Evolutionary conservation across 2,329 filamentous ascomycete genomes (phyloP), one percentile per base, ranked within the genome.

Genomic region (Seiridium unicorne): DNA sequence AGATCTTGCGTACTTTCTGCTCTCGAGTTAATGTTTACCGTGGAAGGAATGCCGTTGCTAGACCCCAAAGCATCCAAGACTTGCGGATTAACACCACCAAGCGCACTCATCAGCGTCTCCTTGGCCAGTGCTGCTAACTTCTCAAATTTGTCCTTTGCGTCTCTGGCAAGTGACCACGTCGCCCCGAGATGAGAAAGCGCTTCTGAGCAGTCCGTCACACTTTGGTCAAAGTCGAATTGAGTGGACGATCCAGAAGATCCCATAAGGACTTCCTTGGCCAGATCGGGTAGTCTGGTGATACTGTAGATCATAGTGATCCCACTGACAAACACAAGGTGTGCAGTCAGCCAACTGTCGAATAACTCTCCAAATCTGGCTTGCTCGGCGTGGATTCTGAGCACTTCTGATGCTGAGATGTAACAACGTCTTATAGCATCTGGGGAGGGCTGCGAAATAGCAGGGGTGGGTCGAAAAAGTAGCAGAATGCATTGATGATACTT

Each of bases 251-350:
- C 8, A 10, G 26, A 18, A 26, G 18, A 31, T 9, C 57, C 36
- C n/a, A 11, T 34, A 11, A 35, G n/a, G 7, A 44, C 36, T 4
- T 53, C 32, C 31, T 46, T 53, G 57, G 35, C 47, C 10, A 32
- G 13, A 9, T 58, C 46, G 4, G 47, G 42, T 10, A 55, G 13
- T 34, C 47, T 60, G 31, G 47, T 47, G 34, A 55, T 38, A 26
- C 58, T 42, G 35, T 60, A 55, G 6, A 60, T 47, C 44, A 60
- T 55, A 13, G 58, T 60, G 51, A 60, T 60, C n/a, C 58, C 58
- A 26, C 51, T 55, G 3, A 60, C 51, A 44, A 60, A 60, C 11
- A 60, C 51, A 7, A 55, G 36, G 40, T 60, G 51, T 35, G 58
- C 51, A 7, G 49, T 38, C 10, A 60, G 51, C 58, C 58, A 60